Percentiles rank a stretch among this genome's conserved stretches.
Evolutionary conservation across 2,329 filamentous ascomycete species (phyloP).

Genomic region (Colletotrichum sp.): DNA sequence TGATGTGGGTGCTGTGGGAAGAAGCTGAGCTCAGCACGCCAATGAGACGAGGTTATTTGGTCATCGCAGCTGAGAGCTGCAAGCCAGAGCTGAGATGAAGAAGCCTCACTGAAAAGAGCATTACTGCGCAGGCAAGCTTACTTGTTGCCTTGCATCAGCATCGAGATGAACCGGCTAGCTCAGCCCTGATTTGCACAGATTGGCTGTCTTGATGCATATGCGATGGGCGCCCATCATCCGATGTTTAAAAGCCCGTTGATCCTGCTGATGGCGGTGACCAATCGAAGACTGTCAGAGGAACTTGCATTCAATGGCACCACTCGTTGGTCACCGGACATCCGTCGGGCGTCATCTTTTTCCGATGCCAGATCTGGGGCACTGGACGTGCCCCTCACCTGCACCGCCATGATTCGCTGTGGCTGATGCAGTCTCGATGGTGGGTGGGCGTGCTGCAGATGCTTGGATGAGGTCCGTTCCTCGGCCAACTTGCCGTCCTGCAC

Average conservation of each 20-base stretch:
- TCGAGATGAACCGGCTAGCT: constrained; percentile 11
- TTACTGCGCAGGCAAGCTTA: neutral
- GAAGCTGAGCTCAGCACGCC: neutral
- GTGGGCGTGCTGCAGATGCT: neutral
- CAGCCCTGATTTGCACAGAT: neutral
- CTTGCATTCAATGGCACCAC: neutral
- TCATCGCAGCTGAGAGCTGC: neutral
- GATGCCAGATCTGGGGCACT: neutral
- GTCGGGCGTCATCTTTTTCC: neutral
- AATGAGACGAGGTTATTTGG: neutral
- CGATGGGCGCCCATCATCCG: neutral
- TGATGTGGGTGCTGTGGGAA: neutral
- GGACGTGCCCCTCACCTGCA: neutral
- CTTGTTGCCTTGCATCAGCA: neutral
- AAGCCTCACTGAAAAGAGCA: neutral
- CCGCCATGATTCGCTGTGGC: constrained; percentile 10
- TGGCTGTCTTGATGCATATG: neutral
- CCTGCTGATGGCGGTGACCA: neutral
- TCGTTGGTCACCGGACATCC: neutral
- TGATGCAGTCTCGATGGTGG: neutral
- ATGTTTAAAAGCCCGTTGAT: neutral
- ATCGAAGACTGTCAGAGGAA: neutral
- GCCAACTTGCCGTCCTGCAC: constrained; percentile 7
- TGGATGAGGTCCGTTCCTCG: constrained; percentile 6
- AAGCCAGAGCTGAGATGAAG: neutral